Conservation (phyloP, 2,329 filamentous ascomycete genomes). For the Fusarium sp. region DNA sequence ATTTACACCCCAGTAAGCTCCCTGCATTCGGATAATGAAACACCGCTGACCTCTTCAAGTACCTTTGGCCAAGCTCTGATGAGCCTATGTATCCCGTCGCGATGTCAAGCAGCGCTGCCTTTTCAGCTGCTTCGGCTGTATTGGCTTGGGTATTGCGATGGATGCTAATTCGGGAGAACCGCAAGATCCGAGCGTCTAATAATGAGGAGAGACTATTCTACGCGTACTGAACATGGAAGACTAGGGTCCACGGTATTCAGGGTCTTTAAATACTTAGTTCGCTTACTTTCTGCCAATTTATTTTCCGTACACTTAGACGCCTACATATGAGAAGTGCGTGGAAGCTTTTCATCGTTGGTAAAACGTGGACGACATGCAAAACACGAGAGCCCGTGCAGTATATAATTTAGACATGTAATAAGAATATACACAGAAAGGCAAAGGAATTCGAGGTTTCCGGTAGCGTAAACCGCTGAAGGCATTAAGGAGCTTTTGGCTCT, state of each 20-base stretch:
- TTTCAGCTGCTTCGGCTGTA: slow-evolving; percentile 51
- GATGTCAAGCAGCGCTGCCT: slow-evolving; percentile 38
- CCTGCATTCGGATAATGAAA: fast-evolving
- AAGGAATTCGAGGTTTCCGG: too few species aligned
- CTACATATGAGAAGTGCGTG: neutral
- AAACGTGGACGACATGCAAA: too few species aligned
- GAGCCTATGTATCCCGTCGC: slow-evolving; percentile 24
- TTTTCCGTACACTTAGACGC: neutral
- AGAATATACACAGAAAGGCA: too few species aligned
- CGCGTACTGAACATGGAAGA: slow-evolving; percentile 40
- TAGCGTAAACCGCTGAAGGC: too few species aligned
- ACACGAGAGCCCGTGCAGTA: too few species aligned
- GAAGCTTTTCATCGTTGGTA: neutral
- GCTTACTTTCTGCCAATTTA: neutral
- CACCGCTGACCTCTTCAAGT: neutral
- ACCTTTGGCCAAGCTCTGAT: slow-evolving; percentile 34
- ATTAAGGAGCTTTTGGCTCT: too few species aligned
- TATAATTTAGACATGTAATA: too few species aligned
- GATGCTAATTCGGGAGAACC: slow-evolving; percentile 52
- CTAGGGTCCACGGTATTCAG: neutral
- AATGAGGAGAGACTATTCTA: slow-evolving; percentile 46
- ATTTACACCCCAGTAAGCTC: slow-evolving; percentile 43
- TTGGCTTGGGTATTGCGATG: slow-evolving; percentile 53
- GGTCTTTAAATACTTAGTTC: neutral
- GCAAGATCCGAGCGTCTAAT: slow-evolving; percentile 45